Evolutionary conservation across 2,329 filamentous ascomycete genomes (phyloP).

Genomic region (Atkinsonella texensis): DNA sequence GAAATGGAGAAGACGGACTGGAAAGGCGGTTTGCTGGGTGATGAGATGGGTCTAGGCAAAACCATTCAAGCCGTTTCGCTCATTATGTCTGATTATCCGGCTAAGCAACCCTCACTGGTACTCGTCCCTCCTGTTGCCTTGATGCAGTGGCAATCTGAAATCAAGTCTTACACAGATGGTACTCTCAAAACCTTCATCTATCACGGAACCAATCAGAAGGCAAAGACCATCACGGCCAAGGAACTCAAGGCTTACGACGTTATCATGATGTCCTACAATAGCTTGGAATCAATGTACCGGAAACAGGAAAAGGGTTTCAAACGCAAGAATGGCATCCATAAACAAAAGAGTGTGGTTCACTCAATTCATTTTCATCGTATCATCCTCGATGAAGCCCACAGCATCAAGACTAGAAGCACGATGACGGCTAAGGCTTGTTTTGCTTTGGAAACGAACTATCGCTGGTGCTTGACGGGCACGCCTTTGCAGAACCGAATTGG

Average conservation of each 20-base stretch:
- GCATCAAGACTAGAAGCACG: constrained; percentile 81
- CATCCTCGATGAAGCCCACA: constrained; percentile 91
- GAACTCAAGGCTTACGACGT: constrained; percentile 78
- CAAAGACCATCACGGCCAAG: constrained; percentile 62
- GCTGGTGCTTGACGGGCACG: constrained; percentile 92
- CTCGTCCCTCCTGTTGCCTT: constrained; percentile 86
- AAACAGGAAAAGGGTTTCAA: constrained; percentile 87
- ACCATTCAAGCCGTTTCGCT: constrained; percentile 96
- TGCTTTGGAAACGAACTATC: constrained; percentile 73
- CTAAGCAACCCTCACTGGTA: constrained; percentile 70
- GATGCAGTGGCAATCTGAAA: constrained; percentile 89
- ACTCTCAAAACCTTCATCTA: constrained; percentile 84
- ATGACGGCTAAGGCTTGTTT: constrained; percentile 94
- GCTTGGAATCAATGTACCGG: constrained; percentile 80
- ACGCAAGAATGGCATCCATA: constrained; percentile 67
- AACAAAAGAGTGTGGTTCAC: constrained; percentile 71
- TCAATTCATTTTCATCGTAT: constrained; percentile 78
- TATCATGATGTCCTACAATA: constrained; percentile 94
- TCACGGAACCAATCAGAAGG: constrained; percentile 75
- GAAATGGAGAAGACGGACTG: constrained; percentile 77
- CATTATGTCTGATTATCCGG: constrained; percentile 95
- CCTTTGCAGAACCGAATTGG: constrained; percentile 95
- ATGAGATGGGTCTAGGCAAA: constrained; percentile 98
- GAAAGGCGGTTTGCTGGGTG: constrained; percentile 81
- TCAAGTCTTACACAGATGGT: constrained; percentile 70